Percentiles rank a stretch among this genome's conserved stretches.
Conservation (phyloP, 2,329 filamentous ascomycete genomes). For the Paraconiothyrium sp. region DNA sequence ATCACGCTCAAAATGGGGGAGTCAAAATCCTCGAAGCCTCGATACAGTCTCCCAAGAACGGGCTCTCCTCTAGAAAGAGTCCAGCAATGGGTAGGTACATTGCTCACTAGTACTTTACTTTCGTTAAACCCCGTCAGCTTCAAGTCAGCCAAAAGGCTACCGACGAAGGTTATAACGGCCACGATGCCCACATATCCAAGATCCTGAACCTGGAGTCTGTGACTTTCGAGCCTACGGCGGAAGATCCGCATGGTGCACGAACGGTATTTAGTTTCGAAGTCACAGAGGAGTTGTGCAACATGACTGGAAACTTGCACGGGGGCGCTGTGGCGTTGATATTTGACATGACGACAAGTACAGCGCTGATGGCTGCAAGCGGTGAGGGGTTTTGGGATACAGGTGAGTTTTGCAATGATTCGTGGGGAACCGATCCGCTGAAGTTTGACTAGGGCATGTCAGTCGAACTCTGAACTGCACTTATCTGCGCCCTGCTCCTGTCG, state of each 20-base stretch:
- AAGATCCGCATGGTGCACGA: constrained; percentile 44
- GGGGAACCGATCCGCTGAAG: constrained; percentile 12
- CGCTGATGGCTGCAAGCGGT: constrained; percentile 42
- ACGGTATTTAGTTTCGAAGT: constrained; percentile 58
- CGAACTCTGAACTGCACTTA: constrained; percentile 57
- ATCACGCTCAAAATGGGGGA: not conserved
- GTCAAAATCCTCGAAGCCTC: not conserved
- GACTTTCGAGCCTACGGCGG: constrained; percentile 36
- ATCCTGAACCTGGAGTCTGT: constrained; percentile 49
- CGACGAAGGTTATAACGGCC: constrained; percentile 22
- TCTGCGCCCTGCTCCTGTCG: constrained; percentile 53
- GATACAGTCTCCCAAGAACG: not conserved
- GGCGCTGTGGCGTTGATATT: constrained; percentile 64
- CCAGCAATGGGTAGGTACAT: not conserved
- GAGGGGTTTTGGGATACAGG: constrained; percentile 55
- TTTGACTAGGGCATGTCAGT: constrained; percentile 18
- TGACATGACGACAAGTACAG: constrained; percentile 61
- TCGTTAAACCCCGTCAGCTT: not conserved
- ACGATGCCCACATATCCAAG: constrained; percentile 42
- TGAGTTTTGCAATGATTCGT: constrained; percentile 45
- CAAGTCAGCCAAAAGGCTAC: not conserved
- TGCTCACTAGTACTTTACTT: not conserved
- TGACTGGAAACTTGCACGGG: constrained; percentile 61
- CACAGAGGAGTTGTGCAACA: constrained; percentile 57
- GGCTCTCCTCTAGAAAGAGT: constrained; percentile 1